Evolutionary conservation across 768 basidiomycete genomes (phyloP), one percentile per base, ranked within the genome.

Genomic region (Hygrocybe punicea): DNA sequence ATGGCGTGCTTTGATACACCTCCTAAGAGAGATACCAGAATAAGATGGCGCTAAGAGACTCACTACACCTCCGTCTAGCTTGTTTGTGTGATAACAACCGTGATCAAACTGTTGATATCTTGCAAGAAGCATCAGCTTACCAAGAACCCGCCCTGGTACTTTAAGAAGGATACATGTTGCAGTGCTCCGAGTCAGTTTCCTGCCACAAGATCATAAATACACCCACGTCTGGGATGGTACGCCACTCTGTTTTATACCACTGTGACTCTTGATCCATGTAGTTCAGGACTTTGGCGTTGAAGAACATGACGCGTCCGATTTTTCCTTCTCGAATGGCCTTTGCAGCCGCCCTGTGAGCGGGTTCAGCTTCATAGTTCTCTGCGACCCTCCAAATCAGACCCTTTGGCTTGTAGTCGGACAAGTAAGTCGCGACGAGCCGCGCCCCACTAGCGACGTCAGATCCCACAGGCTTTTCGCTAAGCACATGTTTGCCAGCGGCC

Each of bases 381-480:
- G 90, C 90, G 21, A 93, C 81, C 51, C 87, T 79, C 91, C 91
- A 93, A 46, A 91, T 72, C 42, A 91, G 66, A 6, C 85, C 86
- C 64, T 85, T 85, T 9, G 78, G 76, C 68, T 83, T 84, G 73
- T 84, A 91, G 50, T 76, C 72, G 53, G 70, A 68, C 61, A 89
- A 81, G 69, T 91, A 94, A 37, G 74, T 77, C 35, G 79, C 74
- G 67, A 94, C 85, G 49, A 93, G 76, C 58, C 76, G 74, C 46
- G 83, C 70, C 0, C 87, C 92, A 2, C 74, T 72, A 25, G 78
- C 77, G 45, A 93, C 83, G 63, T 88, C 85, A 40, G 84, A 77
- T 3, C 84, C 90, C 13, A 93, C 79, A 6, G 93, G 93, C 66
- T 95, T 95, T 76, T 96, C 93, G 69, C 86, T 87, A 58, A 94